These are phyloP conservation scores for Macrotyloma uniflorum DNA, from an alignment of 306 rosid genomes.

Conservation along the genomic window DNA sequence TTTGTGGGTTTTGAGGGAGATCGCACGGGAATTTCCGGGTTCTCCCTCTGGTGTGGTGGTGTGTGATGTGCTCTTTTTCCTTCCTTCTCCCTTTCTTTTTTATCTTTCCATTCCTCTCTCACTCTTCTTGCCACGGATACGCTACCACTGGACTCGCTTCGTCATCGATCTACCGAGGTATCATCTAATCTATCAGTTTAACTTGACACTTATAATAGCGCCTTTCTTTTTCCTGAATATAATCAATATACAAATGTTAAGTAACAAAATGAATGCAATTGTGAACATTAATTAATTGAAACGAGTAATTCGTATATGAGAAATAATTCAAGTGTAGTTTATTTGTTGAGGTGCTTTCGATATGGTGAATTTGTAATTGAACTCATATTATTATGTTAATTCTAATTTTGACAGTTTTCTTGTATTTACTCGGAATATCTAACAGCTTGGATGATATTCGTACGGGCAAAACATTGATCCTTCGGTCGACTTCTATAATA, in stretches of 20 bases:
- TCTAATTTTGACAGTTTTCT: background rate
- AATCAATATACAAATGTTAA: background rate
- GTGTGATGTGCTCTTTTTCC: constrained; percentile 36
- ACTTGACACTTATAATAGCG: too few species aligned
- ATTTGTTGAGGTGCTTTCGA: too few species aligned
- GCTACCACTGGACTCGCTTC: background rate
- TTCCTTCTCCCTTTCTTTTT: background rate
- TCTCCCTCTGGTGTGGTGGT: constrained; percentile 50
- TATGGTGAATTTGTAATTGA: background rate
- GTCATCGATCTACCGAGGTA: constrained; percentile 22
- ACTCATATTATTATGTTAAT: background rate
- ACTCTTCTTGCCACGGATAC: background rate
- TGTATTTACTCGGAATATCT: background rate
- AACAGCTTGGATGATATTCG: background rate
- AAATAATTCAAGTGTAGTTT: background rate
- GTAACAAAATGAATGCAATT: background rate
- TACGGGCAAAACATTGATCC: background rate
- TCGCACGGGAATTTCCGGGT: constrained; percentile 76
- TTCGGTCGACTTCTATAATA: background rate
- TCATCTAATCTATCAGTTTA: background rate
- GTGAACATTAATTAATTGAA: background rate
- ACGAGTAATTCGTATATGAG: background rate
- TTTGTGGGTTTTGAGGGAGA: constrained; percentile 54
- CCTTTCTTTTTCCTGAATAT: background rate
- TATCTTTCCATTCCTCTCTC: background rate